These are phyloP conservation scores for Coix lacrymajobi DNA, from an alignment of 176 grass and related monocot species.

Conservation along the genomic window DNA sequence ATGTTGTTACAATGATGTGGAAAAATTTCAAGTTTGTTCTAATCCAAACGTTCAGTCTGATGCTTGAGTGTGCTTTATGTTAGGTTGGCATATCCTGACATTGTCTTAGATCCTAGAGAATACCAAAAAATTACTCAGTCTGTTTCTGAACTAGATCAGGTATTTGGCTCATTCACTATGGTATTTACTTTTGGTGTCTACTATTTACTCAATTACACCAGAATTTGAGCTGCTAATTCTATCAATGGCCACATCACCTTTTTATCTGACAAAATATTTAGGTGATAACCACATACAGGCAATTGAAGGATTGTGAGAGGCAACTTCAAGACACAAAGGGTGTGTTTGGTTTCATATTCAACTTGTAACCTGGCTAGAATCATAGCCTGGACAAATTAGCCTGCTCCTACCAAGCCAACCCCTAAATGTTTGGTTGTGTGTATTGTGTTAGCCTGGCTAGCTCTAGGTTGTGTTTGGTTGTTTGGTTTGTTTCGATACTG, in stretches of 20 bases:
- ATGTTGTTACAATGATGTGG: neutral
- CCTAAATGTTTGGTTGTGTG: too few relatives aligned
- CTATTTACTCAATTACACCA: neutral
- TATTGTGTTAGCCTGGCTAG: too few relatives aligned
- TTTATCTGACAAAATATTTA: conserved; percentile 18
- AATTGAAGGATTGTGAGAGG: conserved; percentile 88
- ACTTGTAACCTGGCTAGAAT: too few relatives aligned
- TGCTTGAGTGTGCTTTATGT: conserved; percentile 39
- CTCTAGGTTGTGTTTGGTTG: too few relatives aligned
- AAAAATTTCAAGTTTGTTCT: neutral
- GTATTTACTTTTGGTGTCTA: neutral
- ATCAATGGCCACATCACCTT: neutral
- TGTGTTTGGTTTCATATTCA: too few relatives aligned
- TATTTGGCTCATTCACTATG: conserved; percentile 12
- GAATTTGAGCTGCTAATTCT: neutral
- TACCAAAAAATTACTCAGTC: conserved; percentile 96
- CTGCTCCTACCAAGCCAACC: too few relatives aligned
- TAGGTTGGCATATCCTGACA: conserved; percentile 89
- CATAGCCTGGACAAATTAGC: too few relatives aligned
- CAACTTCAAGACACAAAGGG: conserved; percentile 85
- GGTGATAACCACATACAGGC: conserved; percentile 63
- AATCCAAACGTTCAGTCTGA: neutral
- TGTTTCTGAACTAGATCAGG: conserved; percentile 72
- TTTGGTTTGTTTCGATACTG: too few relatives aligned
- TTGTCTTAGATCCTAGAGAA: conserved; percentile 72